These are phyloP conservation scores for Scedosporium dehoogii DNA, from an alignment of 2,329 filamentous ascomycete species.

Conservation along the genomic window DNA sequence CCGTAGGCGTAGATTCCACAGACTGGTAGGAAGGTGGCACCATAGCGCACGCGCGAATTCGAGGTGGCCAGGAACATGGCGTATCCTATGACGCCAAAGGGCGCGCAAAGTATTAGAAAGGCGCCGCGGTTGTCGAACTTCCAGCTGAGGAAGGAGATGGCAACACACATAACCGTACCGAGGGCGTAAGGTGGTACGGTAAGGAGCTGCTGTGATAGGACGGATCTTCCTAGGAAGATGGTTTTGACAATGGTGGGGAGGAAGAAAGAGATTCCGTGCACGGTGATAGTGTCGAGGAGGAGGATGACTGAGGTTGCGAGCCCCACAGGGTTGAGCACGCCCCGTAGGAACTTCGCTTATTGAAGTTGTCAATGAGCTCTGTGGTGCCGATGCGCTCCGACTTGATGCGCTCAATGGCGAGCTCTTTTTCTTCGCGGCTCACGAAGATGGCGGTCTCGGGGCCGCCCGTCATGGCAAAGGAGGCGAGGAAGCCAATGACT, in stretches of 20 bases:
- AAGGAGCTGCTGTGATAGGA: conserved; percentile 54
- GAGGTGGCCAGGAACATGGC: conserved; percentile 54
- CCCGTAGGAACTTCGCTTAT: conserved; percentile 49
- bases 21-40: conserved; percentile 57
- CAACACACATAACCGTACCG: conserved; percentile 49
- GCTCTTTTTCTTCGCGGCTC: conserved; percentile 49
- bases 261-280: conserved; percentile 64
- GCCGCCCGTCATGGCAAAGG: conserved; percentile 55
- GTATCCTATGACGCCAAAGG: conserved; percentile 50
- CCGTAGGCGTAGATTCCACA: conserved; percentile 53
- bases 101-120: conserved; percentile 48
- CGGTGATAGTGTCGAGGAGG: conserved; percentile 58
- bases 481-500: conserved; percentile 43
- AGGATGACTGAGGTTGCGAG: conserved; percentile 45
- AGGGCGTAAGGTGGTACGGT: conserved; percentile 63
- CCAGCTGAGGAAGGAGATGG: conserved; percentile 49
- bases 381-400: conserved; percentile 46
- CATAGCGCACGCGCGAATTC: conserved; percentile 47
- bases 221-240: conserved; percentile 50
- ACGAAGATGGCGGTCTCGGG: conserved; percentile 57
- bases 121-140: conserved; percentile 46
- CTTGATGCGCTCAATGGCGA: conserved; percentile 51
- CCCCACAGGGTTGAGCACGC: conserved; percentile 52
- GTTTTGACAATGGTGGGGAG: conserved; percentile 58
- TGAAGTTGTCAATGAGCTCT: conserved; percentile 49